Percentiles rank a stretch among this genome's conserved stretches.
Conservation (phyloP, 257 asterid species). For the Datura wrightii region DNA sequence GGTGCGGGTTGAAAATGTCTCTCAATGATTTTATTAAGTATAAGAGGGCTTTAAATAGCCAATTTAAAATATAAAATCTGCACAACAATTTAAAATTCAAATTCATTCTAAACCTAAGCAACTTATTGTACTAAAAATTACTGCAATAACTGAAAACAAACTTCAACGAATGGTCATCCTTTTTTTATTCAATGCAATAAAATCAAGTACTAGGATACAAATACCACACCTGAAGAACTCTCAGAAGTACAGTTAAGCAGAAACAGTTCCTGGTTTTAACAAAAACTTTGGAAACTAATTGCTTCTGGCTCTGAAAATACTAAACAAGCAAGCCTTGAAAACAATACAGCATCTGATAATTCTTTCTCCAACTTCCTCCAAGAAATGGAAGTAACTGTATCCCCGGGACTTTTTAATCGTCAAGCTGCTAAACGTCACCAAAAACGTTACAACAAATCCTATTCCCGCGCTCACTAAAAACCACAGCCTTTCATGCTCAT, state of each 20-base stretch:
- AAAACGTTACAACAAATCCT: constrained; percentile 30
- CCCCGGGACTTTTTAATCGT: constrained; percentile 20
- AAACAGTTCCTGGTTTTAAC: not conserved
- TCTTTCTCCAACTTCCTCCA: constrained; percentile 24
- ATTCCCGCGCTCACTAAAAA: not conserved
- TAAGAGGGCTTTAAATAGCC: too few species aligned
- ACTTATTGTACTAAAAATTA: too few species aligned
- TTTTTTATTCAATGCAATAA: not conserved
- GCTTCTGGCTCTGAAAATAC: not conserved
- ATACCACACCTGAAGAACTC: not conserved
- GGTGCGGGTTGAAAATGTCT: too few species aligned
- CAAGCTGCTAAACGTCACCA: constrained; percentile 29
- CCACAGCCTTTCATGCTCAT: constrained; percentile 2
- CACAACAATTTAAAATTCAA: too few species aligned
- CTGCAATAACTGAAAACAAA: too few species aligned
- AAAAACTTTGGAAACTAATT: not conserved
- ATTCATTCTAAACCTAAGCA: too few species aligned
- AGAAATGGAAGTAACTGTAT: constrained; percentile 5
- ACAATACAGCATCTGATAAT: not conserved
- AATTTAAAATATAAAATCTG: too few species aligned
- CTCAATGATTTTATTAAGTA: too few species aligned
- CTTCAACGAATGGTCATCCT: not conserved
- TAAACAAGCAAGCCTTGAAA: not conserved
- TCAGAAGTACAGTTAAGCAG: not conserved
- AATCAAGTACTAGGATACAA: not conserved